Percentiles rank a stretch among this genome's conserved stretches.
Evolutionary conservation across 495 filamentous ascomycete genomes (phyloP).

Genomic region (Lophiotrema nucula): DNA sequence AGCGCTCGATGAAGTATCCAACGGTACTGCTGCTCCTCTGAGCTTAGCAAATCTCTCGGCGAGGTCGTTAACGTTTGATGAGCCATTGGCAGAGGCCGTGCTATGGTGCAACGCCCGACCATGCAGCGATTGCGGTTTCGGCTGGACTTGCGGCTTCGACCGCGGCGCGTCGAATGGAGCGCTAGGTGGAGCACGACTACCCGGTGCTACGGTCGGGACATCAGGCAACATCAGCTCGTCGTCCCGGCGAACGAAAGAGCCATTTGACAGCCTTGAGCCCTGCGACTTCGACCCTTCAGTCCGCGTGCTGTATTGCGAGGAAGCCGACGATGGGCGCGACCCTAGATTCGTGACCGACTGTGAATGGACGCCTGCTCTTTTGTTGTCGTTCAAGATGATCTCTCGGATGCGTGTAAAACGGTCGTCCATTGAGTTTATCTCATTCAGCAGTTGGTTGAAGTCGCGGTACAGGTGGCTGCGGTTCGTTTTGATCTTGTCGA

Average conservation of each 20-base stretch:
- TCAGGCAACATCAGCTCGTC: constrained; percentile 32
- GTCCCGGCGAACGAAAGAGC: constrained; percentile 16
- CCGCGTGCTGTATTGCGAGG: not conserved
- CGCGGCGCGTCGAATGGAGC: constrained; percentile 21
- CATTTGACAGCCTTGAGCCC: constrained; percentile 28
- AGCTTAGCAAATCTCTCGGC: constrained; percentile 60
- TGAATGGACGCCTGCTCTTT: constrained; percentile 44
- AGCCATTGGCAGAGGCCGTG: constrained; percentile 4
- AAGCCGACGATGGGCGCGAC: constrained; percentile 15
- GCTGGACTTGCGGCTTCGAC: constrained; percentile 55
- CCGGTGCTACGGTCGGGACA: constrained; percentile 6
- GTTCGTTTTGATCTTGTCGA: constrained; percentile 46
- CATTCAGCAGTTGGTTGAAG: constrained; percentile 50
- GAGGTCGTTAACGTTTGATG: constrained; percentile 45
- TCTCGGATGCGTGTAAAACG: constrained; percentile 62
- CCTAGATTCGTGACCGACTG: not conserved
- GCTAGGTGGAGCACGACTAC: constrained; percentile 12
- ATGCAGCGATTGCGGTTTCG: constrained; percentile 63
- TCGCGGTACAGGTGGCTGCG: constrained; percentile 48
- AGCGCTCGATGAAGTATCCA: constrained; percentile 13
- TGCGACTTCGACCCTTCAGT: not conserved
- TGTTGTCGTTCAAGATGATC: constrained; percentile 67
- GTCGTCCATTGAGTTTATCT: constrained; percentile 39
- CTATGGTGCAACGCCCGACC: constrained; percentile 47
- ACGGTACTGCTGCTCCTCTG: constrained; percentile 39